Percentiles rank a stretch among this genome's conserved stretches.
These are phyloP conservation scores for Cephalotrichum gorgonifer DNA, from an alignment of 2,329 filamentous ascomycete genomes.

Conservation along the genomic window DNA sequence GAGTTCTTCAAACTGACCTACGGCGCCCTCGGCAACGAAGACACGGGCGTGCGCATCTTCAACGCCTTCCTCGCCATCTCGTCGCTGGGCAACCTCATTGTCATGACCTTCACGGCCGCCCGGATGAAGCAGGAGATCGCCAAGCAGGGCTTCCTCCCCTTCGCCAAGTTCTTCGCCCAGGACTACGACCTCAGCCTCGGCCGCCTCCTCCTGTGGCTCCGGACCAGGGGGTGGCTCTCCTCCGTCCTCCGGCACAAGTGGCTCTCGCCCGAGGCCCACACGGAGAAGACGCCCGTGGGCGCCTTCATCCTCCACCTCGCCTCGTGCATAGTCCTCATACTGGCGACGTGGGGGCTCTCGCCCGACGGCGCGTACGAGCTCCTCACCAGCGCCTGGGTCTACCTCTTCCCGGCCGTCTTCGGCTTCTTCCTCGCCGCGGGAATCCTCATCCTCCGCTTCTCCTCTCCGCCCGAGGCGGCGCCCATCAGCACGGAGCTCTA, in stretches of 20 bases:
- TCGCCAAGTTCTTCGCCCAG: constrained; percentile 34
- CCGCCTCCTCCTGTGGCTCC: constrained; percentile 19
- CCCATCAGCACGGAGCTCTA: constrained; percentile 2
- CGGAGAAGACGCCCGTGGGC: constrained; percentile 24
- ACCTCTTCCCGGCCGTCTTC: constrained; percentile 24
- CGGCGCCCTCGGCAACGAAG: constrained; percentile 13
- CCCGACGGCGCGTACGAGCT: constrained; percentile 17
- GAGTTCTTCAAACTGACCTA: constrained; percentile 15
- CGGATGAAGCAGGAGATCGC: constrained; percentile 53
- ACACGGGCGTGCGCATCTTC: constrained; percentile 22
- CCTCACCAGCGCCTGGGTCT: constrained; percentile 20
- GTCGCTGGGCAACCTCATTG: constrained; percentile 44
- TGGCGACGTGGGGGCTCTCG: constrained; percentile 18
- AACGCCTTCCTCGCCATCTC: constrained; percentile 41
- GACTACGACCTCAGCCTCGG: constrained; percentile 23
- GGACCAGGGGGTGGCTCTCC: constrained; percentile 17
- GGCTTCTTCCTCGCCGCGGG: constrained; percentile 21
- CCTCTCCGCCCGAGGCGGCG: constrained; percentile 17
- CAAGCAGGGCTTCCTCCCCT: constrained; percentile 45
- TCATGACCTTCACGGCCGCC: constrained; percentile 44
- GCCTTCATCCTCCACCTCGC: constrained; percentile 22
- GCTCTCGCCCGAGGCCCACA: constrained; percentile 22
- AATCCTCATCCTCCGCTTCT: constrained; percentile 23
- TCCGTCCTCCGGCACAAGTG: constrained; percentile 15
- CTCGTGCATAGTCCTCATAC: constrained; percentile 23